These are phyloP conservation scores for Hansenula lynferdii DNA, from an alignment of 1,139 yeast genomes.

Conservation along the genomic window DNA sequence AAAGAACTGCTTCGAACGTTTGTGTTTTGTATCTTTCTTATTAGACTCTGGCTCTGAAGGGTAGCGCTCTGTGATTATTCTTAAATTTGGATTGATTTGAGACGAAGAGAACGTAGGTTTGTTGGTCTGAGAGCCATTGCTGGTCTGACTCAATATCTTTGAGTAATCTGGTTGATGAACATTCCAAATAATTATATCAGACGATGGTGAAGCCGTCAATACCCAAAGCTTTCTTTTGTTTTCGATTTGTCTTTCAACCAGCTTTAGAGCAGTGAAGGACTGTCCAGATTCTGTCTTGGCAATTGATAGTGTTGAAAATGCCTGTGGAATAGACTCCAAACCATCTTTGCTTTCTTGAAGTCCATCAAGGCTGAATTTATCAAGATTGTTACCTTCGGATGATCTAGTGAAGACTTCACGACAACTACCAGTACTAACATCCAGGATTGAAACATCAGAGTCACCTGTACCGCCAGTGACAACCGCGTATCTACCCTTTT, in stretches of 20 bases:
- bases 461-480: conserved; percentile 65
- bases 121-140: background rate
- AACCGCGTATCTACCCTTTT: conserved; percentile 38
- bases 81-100: conserved; percentile 30
- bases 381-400: conserved; percentile 29
- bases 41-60: conserved; percentile 11
- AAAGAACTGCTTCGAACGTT: conserved; percentile 20
- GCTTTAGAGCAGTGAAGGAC: conserved; percentile 25
- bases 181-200: conserved; percentile 45
- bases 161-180: conserved; percentile 35
- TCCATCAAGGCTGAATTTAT: conserved; percentile 25
- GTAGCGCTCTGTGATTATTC: conserved; percentile 29
- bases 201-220: conserved; percentile 32
- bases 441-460: conserved; percentile 71
- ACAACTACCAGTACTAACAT: conserved; percentile 61
- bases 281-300: conserved; percentile 5
- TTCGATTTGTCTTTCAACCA: conserved; percentile 19
- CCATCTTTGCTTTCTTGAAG: conserved; percentile 5
- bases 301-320: conserved; percentile 1
- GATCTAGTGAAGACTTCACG: conserved; percentile 45
- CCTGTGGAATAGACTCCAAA: conserved; percentile 3
- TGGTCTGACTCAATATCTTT: conserved; percentile 30
- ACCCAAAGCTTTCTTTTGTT: conserved; percentile 21
- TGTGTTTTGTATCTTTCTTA: conserved; percentile 13
- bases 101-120: conserved; percentile 29